Evolutionary conservation across 495 filamentous ascomycete species (phyloP).

Genomic region (Sporormia fimetaria): DNA sequence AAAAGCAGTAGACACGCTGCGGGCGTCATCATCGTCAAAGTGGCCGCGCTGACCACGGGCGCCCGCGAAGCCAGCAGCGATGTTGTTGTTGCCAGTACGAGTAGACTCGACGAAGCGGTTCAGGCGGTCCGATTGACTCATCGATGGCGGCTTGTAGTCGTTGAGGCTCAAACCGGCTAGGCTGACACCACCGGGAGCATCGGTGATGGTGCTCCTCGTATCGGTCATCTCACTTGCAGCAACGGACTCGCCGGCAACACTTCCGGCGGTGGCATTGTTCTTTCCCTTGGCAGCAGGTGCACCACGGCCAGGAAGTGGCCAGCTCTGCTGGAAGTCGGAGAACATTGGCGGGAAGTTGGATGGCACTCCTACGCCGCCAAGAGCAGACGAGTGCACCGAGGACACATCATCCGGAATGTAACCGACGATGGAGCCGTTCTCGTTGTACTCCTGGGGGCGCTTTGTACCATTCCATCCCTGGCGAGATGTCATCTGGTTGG

Average conservation of each 20-base stretch:
- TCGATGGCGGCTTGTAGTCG: slow-evolving; percentile 65
- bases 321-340: slow-evolving; percentile 78
- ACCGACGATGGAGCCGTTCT: slow-evolving; percentile 75
- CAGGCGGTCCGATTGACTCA: slow-evolving; percentile 75
- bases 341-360: slow-evolving; percentile 93
- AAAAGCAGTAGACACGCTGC: slow-evolving; percentile 91
- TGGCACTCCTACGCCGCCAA: slow-evolving; percentile 68
- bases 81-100: slow-evolving; percentile 47
- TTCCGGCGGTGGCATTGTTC: slow-evolving; percentile 54
- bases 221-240: slow-evolving; percentile 82
- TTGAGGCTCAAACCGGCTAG: slow-evolving; percentile 70
- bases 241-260: slow-evolving; percentile 80
- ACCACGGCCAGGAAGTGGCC: slow-evolving; percentile 59
- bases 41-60: slow-evolving; percentile 34
- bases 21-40: slow-evolving; percentile 70
- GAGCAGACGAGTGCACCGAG: slow-evolving; percentile 82
- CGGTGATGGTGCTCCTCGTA: slow-evolving; percentile 55
- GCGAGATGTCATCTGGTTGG: slow-evolving; percentile 43
- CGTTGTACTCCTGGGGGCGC: slow-evolving; percentile 59
- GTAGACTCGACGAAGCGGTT: slow-evolving; percentile 82
- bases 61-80: slow-evolving; percentile 31
- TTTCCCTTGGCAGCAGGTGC: slow-evolving; percentile 33
- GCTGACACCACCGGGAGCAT: slow-evolving; percentile 67
- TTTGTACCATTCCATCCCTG: slow-evolving; percentile 44
- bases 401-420: slow-evolving; percentile 98